Evolutionary conservation across 805 yeast species (phyloP).

Genomic region (Clavispora asparagi): DNA sequence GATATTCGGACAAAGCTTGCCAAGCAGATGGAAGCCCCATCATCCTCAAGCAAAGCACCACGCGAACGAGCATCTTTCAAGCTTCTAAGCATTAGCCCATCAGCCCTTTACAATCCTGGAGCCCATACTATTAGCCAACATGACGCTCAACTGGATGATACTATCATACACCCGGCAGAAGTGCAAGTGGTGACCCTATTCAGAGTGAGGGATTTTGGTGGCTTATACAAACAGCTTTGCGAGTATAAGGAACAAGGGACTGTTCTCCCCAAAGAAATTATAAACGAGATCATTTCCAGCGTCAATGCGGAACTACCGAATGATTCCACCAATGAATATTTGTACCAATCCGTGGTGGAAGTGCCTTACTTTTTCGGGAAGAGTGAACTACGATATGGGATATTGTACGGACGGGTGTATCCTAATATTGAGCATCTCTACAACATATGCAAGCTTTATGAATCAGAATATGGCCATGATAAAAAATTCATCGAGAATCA

Average conservation of each 20-base stretch:
- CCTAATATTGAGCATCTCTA: constrained; percentile 19
- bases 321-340: constrained; percentile 6
- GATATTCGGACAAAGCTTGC: constrained; percentile 4
- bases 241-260: constrained; percentile 4
- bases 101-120: not conserved
- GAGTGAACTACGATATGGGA: constrained; percentile 6
- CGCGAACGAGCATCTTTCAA: not conserved
- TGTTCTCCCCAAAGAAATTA: constrained; percentile 5
- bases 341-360: constrained; percentile 10
- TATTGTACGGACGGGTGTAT: constrained; percentile 7
- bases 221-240: constrained; percentile 7
- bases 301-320: constrained; percentile 9
- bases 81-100: not conserved
- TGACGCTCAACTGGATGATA: not conserved
- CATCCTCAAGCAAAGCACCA: not conserved
- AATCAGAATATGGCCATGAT: constrained; percentile 7
- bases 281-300: constrained; percentile 12
- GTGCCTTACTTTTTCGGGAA: constrained; percentile 8
- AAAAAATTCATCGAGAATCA: constrained; percentile 20
- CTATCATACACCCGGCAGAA: constrained; percentile 7
- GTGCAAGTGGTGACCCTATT: constrained; percentile 11
- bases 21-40: not conserved
- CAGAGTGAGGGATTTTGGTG: constrained; percentile 6
- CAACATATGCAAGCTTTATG: constrained; percentile 17
- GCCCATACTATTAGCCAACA: not conserved